Conservation (phyloP, 2,329 filamentous ascomycete genomes). For the Colletotrichum eremochloae region DNA sequence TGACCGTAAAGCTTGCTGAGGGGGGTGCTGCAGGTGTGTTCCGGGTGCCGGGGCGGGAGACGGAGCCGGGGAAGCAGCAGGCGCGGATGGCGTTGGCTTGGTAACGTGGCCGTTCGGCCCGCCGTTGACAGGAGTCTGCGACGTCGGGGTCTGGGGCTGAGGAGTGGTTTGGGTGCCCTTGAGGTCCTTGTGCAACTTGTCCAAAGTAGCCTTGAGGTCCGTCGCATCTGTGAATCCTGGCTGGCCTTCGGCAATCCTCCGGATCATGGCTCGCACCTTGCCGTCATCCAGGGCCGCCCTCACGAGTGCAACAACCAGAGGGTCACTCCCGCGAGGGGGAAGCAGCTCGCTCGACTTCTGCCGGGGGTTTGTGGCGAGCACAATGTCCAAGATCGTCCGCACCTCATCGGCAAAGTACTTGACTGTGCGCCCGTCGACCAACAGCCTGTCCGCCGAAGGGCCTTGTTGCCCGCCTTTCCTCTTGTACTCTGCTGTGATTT, state of each 20-base stretch:
- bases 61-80: conserved; percentile 26
- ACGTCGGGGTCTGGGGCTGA: conserved; percentile 47
- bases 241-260: conserved; percentile 65
- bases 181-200: conserved; percentile 57
- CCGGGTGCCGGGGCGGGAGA: conserved; percentile 24
- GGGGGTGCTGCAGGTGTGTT: conserved; percentile 45
- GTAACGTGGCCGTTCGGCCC: conserved; percentile 49
- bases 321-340: conserved; percentile 67
- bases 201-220: conserved; percentile 67
- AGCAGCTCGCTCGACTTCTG: conserved; percentile 67
- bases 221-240: conserved; percentile 66
- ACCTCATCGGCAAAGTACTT: conserved; percentile 73
- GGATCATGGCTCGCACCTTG: conserved; percentile 63
- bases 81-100: conserved; percentile 22
- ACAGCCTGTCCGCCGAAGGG: conserved; percentile 66
- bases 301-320: conserved; percentile 68
- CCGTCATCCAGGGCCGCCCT: conserved; percentile 69
- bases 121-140: conserved; percentile 51
- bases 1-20: conserved; percentile 69
- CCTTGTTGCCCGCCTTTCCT: conserved; percentile 64
- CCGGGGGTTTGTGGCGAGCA: conserved; percentile 69
- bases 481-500: conserved; percentile 75
- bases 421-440: conserved; percentile 68
- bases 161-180: conserved; percentile 49
- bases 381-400: conserved; percentile 68